Percentiles rank a stretch among this genome's conserved stretches.
phyloP scores from a whole-genome alignment of 306 rosid species.

The Dalbergia cochinchinensis region DNA sequence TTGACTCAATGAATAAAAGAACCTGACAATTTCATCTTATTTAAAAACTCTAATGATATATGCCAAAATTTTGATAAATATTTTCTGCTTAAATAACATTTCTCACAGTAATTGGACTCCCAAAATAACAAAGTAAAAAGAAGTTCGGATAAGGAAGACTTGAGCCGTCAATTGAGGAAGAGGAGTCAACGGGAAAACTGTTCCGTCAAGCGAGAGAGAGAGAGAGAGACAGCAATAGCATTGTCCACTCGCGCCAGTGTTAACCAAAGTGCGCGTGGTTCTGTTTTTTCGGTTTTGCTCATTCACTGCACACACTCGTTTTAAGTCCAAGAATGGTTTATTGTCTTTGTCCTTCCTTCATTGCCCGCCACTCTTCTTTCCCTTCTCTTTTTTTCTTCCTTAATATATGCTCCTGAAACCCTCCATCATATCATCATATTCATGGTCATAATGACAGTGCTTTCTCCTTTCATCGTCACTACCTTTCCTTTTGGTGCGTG shows the following conservation, averaged over 20 bases:
- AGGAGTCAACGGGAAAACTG: conserved; percentile 40
- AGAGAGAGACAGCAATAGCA: neutral
- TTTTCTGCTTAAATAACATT: no score
- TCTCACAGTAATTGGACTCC: no score
- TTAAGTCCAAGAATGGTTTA: neutral
- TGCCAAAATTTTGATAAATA: no score
- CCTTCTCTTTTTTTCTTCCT: neutral
- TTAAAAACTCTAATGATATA: no score
- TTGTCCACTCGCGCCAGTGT: conserved; percentile 35
- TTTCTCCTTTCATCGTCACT: conserved; percentile 48
- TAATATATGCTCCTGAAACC: neutral
- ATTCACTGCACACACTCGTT: conserved; percentile 28
- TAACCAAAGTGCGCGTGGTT: conserved; percentile 61
- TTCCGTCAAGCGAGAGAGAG: conserved; percentile 9
- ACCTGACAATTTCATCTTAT: no score
- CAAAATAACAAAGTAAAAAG: neutral
- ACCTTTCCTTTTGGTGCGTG: neutral
- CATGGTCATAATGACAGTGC: neutral
- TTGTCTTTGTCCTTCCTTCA: conserved; percentile 15
- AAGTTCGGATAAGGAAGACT: conserved; percentile 37
- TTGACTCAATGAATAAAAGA: no score
- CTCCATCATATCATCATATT: neutral
- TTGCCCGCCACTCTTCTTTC: conserved; percentile 32
- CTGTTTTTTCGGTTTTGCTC: conserved; percentile 46
- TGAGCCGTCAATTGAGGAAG: neutral